Evolutionary conservation across 1,284 basidiomycete species (phyloP), one percentile per base, ranked within the genome.

Genomic region (Vanrija sp.): DNA sequence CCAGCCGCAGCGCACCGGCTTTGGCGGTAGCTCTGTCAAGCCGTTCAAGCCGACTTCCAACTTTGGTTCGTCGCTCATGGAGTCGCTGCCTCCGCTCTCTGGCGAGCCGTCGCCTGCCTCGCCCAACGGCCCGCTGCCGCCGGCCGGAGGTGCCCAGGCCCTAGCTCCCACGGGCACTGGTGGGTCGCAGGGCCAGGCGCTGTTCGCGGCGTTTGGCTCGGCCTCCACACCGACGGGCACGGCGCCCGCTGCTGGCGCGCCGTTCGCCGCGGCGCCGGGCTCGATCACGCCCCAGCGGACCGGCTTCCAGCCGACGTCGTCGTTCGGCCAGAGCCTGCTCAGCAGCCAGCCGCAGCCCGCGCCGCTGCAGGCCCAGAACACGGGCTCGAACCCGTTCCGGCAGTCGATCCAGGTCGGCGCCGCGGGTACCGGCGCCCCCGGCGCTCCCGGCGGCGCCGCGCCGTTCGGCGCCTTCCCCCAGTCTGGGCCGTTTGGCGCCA

Each of bases 21-120:
- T 87, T 63, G 78, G 81, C 23, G 87, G 86, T 2, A 77, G 73
- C 16, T 60, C 59, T 5, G 68, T 96, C 61, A 93, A 90, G 73
- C 81, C 89, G 2, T 97, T 97, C 82, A 92, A 94, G 72, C 93
- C 93, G 2, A 84, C 87, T 0, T 90, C 87, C 1, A 87, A 84
- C 27, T 97, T 97, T 70, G 93, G 93, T 31, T 85, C 87, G 37
- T 83, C 84, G 15, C 73, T 95, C 27, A 72, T 93, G 51, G 88
- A 89, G 55, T 84, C 84, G 1, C 75, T 95, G 23, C 89, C 89
- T 3, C 79, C 88, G 2, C 65, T 72, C 16, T 18, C n/a, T 6
- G 53, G 54, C 0, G 69, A 71, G 52, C 63, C 64, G 8, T 39
- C 39, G 4, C 25, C 37, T 3, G 39, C 27, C 14, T 27, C 55